Percentiles rank a stretch among this genome's conserved stretches.
Conservation (phyloP, 2,329 filamentous ascomycete species). For the Zasmidium angulare region DNA sequence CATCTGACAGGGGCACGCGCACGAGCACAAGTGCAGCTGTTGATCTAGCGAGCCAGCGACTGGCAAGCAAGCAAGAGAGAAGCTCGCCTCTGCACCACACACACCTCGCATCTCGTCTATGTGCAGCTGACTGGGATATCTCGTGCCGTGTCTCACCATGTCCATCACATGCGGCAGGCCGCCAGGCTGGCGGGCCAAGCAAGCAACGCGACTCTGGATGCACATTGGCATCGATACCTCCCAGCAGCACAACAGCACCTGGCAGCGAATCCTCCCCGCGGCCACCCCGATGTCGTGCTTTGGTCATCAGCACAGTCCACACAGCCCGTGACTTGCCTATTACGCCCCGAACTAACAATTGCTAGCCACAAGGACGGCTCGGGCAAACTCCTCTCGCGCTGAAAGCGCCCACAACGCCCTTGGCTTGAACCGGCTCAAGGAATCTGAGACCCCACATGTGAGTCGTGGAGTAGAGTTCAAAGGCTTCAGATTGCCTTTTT, state of each 20-base stretch:
- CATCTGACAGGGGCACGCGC: too few relatives aligned
- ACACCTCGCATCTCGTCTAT: slow-evolving; percentile 1
- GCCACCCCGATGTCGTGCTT: not conserved
- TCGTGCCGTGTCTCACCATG: slow-evolving; percentile 3
- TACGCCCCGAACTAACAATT: too few relatives aligned
- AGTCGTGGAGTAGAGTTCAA: not conserved
- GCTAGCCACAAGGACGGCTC: not conserved
- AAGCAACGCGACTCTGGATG: not conserved
- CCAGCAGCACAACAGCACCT: not conserved
- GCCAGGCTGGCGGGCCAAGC: too few relatives aligned
- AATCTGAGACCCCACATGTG: slow-evolving; percentile 1
- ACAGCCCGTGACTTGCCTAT: not conserved
- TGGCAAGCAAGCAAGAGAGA: not conserved
- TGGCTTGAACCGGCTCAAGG: not conserved
- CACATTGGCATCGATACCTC: too few relatives aligned
- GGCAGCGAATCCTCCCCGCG: not conserved
- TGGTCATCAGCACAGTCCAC: too few relatives aligned
- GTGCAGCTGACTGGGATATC: slow-evolving; percentile 6
- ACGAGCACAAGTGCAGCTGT: not conserved
- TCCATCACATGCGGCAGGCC: too few relatives aligned
- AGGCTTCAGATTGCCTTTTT: slow-evolving; percentile 3
- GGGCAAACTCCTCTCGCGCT: slow-evolving; percentile 3
- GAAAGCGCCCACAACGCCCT: slow-evolving; percentile 10
- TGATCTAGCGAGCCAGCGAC: too few relatives aligned
- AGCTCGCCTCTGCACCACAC: not conserved